Conservation (phyloP, 2,329 filamentous ascomycete genomes). For the Cytospora piceicola region DNA sequence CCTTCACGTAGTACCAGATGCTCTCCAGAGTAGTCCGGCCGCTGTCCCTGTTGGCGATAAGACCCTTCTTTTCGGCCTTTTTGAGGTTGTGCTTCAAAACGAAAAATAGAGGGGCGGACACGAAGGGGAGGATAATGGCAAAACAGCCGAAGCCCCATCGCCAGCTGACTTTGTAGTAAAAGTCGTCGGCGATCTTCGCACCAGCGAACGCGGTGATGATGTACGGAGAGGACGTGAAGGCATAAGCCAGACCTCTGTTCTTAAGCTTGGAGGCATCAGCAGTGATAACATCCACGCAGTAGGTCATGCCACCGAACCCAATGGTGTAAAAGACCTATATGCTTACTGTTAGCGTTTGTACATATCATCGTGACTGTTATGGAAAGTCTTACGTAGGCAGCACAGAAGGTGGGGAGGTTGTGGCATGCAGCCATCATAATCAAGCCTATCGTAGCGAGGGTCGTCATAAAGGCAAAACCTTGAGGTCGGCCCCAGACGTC, state of each 20-base stretch:
- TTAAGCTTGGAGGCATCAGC: constrained; percentile 67
- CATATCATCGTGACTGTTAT: neutral
- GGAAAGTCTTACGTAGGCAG: constrained; percentile 38
- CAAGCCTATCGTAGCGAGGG: constrained; percentile 52
- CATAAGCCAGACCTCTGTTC: constrained; percentile 65
- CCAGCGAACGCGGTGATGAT: constrained; percentile 67
- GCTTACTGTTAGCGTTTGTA: constrained; percentile 32
- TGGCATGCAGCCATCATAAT: constrained; percentile 64
- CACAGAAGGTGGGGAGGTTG: constrained; percentile 55
- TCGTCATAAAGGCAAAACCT: constrained; percentile 46
- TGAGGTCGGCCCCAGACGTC: constrained; percentile 54
- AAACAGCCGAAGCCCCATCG: constrained; percentile 67
- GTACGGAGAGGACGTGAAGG: constrained; percentile 65
- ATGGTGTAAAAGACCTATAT: constrained; percentile 63
- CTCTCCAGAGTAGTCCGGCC: constrained; percentile 52
- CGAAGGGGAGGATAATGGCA: constrained; percentile 60
- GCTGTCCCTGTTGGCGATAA: constrained; percentile 43
- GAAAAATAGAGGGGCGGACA: constrained; percentile 61
- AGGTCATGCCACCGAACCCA: constrained; percentile 61
- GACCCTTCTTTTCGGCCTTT: constrained; percentile 58
- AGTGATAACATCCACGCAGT: constrained; percentile 65
- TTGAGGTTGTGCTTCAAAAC: constrained; percentile 58
- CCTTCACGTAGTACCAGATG: constrained; percentile 53
- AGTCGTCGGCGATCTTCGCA: constrained; percentile 55
- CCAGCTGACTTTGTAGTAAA: constrained; percentile 58